Base-by-base conservation (phyloP, 805 yeast species). In the Candida tallmaniae region DNA sequence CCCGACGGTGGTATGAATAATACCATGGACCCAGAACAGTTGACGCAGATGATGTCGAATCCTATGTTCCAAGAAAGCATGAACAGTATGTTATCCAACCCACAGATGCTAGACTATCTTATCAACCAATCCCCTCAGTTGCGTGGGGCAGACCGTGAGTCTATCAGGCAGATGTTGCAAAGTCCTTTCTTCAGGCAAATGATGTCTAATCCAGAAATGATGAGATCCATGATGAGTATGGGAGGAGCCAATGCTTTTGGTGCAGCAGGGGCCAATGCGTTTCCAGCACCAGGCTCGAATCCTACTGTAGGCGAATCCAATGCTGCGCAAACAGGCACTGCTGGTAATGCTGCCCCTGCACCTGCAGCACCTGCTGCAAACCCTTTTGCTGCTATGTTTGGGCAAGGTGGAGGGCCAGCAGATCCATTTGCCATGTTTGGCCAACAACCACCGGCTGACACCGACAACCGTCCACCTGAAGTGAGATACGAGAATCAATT, bases 1-100 rank as follows among this genome's bases (percentile, higher is more conserved):
- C 89, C 96, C 18, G 97, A 89, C 57, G 95, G 95, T 26, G 97
- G 97, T 12, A 76, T 83, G 85, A 80, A 80, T 27, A 45, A 48
- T 10, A 76, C 74, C 29, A 63, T 80, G 48, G 79, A 77, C 47
- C 83, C 85, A 31, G 89, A 82, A 32, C 88, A 84, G 42, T 54
- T 90, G 60, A 65, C 76, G 23, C 67, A 71, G 36, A 77, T 86
- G 83, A 70, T 93, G 80, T 80, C 78, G 13, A 75, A 76, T 46
- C 98, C 97, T 26, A 68, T 76, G 62, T 74, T 85, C 48, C 89
- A 81, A 54, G 88, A 88, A 54, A 72, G 81, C 40, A 76, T 90
- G 85, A 78, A 82, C 53, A 78, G 83, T 32, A 76, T 85, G 83
- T 67, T 88, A 32, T 74, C 80, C 28, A 84, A 89, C 60, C 96